These are phyloP conservation scores for Sporothrix curviconia DNA, from an alignment of 2,329 filamentous ascomycete species.

Conservation along the genomic window DNA sequence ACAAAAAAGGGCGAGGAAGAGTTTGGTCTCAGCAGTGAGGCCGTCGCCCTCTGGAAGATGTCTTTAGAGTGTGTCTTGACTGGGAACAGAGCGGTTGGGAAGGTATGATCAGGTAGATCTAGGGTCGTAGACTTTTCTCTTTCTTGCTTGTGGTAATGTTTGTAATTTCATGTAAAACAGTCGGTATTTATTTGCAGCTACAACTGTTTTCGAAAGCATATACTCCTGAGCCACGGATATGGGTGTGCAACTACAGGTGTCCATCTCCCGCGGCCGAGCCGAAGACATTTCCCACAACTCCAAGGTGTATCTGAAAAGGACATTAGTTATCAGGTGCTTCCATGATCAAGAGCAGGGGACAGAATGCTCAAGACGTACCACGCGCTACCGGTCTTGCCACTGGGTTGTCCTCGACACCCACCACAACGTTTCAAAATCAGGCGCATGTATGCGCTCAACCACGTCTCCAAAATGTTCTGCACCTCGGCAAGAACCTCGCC, in stretches of 20 bases:
- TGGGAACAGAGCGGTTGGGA: not conserved
- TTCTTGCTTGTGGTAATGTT: not conserved
- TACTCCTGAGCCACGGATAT: too few relatives aligned
- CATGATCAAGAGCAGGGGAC: not conserved
- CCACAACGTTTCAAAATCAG: not conserved
- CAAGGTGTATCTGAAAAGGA: not conserved
- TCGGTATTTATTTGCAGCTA: too few relatives aligned
- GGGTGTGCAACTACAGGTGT: conserved; percentile 1
- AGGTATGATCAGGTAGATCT: conserved; percentile 2
- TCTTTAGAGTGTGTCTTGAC: not conserved
- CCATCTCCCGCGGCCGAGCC: not conserved
- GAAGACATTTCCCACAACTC: not conserved
- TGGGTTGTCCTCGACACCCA: conserved; percentile 2
- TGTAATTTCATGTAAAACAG: too few relatives aligned
- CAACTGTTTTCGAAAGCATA: too few relatives aligned
- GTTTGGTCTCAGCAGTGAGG: not conserved
- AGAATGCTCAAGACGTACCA: not conserved
- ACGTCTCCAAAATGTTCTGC: conserved; percentile 4
- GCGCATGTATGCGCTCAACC: not conserved
- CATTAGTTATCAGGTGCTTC: not conserved
- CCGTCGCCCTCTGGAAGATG: not conserved
- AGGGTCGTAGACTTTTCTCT: not conserved
- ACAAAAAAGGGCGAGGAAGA: not conserved
- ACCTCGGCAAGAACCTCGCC: conserved; percentile 1
- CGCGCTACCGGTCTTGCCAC: conserved; percentile 2